These are phyloP conservation scores for Xylariaceae sp. DNA, from an alignment of 2,329 filamentous ascomycete genomes.

Conservation along the genomic window DNA sequence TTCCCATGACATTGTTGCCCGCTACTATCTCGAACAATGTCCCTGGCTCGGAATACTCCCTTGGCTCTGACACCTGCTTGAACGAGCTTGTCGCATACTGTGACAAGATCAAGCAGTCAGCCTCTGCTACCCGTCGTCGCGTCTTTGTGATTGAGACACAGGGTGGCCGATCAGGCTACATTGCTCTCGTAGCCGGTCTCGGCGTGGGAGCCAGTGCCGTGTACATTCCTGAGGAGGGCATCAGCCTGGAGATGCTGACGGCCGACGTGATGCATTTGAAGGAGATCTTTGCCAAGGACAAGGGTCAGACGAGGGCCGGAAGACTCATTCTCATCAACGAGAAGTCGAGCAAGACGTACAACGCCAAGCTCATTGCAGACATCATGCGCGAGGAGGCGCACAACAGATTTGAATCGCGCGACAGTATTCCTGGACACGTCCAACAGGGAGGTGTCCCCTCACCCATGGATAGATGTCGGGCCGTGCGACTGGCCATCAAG, in stretches of 20 bases:
- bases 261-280: constrained; percentile 86
- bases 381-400: constrained; percentile 93
- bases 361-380: constrained; percentile 85
- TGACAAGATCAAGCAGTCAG: constrained; percentile 95
- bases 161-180: constrained; percentile 88
- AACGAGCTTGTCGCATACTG: constrained; percentile 94
- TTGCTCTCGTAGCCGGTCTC: constrained; percentile 84
- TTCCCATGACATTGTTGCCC: constrained; percentile 84
- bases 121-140: constrained; percentile 83
- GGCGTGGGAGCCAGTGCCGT: constrained; percentile 89
- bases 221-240: constrained; percentile 95
- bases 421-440: constrained; percentile 88
- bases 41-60: constrained; percentile 92
- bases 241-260: constrained; percentile 87
- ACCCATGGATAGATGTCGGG: constrained; percentile 91
- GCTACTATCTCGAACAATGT: constrained; percentile 99
- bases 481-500: constrained; percentile 86
- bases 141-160: constrained; percentile 99
- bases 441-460: constrained; percentile 91
- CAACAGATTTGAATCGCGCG: constrained; percentile 85
- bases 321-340: constrained; percentile 97
- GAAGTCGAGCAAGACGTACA: constrained; percentile 84
- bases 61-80: constrained; percentile 92
- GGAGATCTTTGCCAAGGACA: constrained; percentile 76
- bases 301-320: constrained; percentile 81